Conservation (phyloP, 371 early-diverging fungal species). For the Vairimorpha necatrix region DNA sequence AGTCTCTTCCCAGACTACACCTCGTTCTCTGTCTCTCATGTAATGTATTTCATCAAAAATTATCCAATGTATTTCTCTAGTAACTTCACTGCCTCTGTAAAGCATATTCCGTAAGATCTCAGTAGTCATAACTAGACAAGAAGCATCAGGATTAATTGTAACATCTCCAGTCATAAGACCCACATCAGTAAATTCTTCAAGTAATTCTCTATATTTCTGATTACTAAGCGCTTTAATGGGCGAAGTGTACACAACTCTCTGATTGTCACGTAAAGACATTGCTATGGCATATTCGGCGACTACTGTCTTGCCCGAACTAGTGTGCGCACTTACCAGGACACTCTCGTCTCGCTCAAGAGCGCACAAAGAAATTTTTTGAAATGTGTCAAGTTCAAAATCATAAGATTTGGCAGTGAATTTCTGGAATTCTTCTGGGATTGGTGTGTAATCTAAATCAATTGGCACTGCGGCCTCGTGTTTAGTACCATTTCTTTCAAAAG, state of each 20-base stretch:
- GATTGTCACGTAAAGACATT: constrained; percentile 77
- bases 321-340: constrained; percentile 94
- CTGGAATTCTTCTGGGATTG: constrained; percentile 64
- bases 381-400: constrained; percentile 89
- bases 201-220: constrained; percentile 96
- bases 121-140: constrained; percentile 98
- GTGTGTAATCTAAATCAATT: constrained; percentile 37
- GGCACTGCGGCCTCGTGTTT: constrained; percentile 63
- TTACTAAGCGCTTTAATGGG: constrained; percentile 98
- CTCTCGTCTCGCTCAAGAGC: constrained; percentile 89
- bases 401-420: constrained; percentile 72
- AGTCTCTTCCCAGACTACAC: constrained; percentile 99
- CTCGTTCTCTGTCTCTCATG: constrained; percentile 80
- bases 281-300: constrained; percentile 99
- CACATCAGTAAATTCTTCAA: constrained; percentile 87
- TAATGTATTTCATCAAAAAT: constrained; percentile 99
- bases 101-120: constrained; percentile 98
- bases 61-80: constrained; percentile 97
- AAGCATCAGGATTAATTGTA: constrained; percentile 88
- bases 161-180: constrained; percentile 99
- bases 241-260: constrained; percentile 94
- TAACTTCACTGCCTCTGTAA: constrained; percentile 90
- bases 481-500: constrained; percentile 46
- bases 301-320: constrained; percentile 97
- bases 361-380: constrained; percentile 82